Base-by-base conservation (phyloP, 371 early-diverging fungal genomes). In the Apophysomyces variabilis region DNA sequence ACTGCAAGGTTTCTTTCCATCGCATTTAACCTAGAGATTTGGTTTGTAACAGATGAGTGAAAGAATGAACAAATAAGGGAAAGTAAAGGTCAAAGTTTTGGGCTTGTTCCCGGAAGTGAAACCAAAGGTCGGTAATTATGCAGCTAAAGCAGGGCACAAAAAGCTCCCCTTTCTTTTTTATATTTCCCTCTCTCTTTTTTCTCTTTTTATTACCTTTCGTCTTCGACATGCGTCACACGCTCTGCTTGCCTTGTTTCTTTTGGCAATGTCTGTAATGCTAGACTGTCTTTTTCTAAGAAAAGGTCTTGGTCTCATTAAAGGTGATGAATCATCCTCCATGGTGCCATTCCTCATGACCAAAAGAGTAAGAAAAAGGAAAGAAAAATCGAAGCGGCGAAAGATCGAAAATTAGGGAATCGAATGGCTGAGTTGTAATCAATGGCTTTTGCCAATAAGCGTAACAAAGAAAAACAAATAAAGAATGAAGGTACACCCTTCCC, bases 221-320 rank as follows among this genome's bases (percentile, higher is more conserved):
- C 76, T 77, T 59, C 83, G 72, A 71, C 83, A 82, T 45, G 76
- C 83, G 58, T 79, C 78, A 62, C 83, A 82, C 14, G 83, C 83
- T 61, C 76, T 68, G 46, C 76, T 77, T 39, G 76, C 75, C 72
- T 82, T 82, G 66, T 76, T 79, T 57, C 78, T 57, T 56, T 79
- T 79, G 44, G 65, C 67, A 43, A 70, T 70, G 43, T 65, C 69
- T 45, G 57, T 67, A 58, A 62, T 63, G 62, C 65, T 68, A 61
- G 67, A 64, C 59, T 60, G 69, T 65, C 65, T 43, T 62, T 61
- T 68, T 78, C 79, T 54, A 64, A 50, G 21, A 7, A 26, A 50
- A 9, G 21, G 21, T 21, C 54, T 50, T 50, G 54, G 21, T 50
- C 21, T 50, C 54, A 50, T 21, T n/a, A 26, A 21, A 9, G 54